phyloP scores from a whole-genome alignment of 2,329 filamentous ascomycete species.

The Nemania bipapillata region DNA sequence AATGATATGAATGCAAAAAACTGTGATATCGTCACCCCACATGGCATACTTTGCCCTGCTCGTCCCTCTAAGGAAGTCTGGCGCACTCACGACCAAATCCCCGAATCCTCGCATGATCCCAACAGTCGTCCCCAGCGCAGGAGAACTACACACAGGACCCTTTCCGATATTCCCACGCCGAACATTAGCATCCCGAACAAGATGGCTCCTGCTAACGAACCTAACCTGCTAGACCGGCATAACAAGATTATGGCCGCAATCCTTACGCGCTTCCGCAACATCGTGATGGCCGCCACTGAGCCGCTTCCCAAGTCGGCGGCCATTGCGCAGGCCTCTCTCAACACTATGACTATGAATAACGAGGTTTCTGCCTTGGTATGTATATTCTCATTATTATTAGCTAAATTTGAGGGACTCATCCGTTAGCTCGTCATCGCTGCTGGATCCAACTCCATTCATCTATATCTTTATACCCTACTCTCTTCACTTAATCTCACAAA shows the following conservation, averaged over 20 bases:
- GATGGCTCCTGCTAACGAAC: slow-evolving; percentile 17
- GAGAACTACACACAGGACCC: neutral
- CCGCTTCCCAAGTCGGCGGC: slow-evolving; percentile 52
- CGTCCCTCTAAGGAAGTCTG: neutral
- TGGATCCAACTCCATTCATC: neutral
- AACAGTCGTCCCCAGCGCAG: neutral
- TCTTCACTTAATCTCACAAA: neutral
- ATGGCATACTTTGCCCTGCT: neutral
- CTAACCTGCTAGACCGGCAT: slow-evolving; percentile 56
- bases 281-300: slow-evolving; percentile 55
- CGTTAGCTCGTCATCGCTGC: neutral
- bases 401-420: no score
- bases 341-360: slow-evolving; percentile 56
- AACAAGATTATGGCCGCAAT: slow-evolving; percentile 59
- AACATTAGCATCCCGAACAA: no score
- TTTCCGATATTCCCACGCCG: no score
- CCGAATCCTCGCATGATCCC: neutral
- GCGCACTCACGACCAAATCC: neutral
- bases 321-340: slow-evolving; percentile 55
- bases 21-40: neutral
- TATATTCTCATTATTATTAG: neutral
- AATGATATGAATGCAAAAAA: neutral
- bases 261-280: slow-evolving; percentile 58
- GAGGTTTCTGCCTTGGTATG: slow-evolving; percentile 54
- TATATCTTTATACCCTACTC: neutral